Conservation (phyloP, 1,139 yeast genomes). For the Candida freyschussii region DNA sequence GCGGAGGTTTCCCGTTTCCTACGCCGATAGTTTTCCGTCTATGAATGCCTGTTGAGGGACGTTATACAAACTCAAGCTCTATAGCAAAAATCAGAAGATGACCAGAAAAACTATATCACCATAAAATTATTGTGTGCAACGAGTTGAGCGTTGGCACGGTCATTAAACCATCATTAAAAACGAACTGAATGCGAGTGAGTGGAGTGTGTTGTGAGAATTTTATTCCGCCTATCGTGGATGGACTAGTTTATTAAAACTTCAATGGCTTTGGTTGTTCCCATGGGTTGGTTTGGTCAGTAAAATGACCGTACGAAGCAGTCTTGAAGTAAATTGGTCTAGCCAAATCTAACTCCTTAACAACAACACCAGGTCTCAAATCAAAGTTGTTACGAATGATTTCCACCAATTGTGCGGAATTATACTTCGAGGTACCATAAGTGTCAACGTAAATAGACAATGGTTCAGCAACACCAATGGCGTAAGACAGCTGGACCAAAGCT, state of each 20-base stretch:
- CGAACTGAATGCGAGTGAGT: not conserved
- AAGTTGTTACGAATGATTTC: conserved; percentile 88
- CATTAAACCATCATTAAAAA: conserved; percentile 14
- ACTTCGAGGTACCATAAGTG: conserved; percentile 94
- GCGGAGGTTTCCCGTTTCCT: too few species aligned
- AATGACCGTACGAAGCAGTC: conserved; percentile 99
- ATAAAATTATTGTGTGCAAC: conserved; percentile 11
- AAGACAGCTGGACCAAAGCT: conserved; percentile 96
- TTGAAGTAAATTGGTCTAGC: conserved; percentile 99
- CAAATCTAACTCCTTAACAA: conserved; percentile 91
- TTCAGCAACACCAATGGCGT: conserved; percentile 99
- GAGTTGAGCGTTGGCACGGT: conserved; percentile 19
- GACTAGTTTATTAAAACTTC: conserved; percentile 40
- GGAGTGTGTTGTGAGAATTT: conserved; percentile 1
- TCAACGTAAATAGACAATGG: conserved; percentile 97
- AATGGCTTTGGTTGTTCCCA: conserved; percentile 98
- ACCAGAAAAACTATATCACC: conserved; percentile 1
- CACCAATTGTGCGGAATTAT: conserved; percentile 84
- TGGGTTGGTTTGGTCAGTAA: conserved; percentile 97
- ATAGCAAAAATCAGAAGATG: conserved; percentile 1
- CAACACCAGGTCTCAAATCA: conserved; percentile 98
- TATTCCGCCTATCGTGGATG: too few species aligned
- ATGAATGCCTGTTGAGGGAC: conserved; percentile 21
- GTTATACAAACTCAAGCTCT: conserved; percentile 3
- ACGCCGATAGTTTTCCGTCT: conserved; percentile 9